Evolutionary conservation across 176 grass and related monocot species (phyloP).

Genomic region (Avena atlantica): DNA sequence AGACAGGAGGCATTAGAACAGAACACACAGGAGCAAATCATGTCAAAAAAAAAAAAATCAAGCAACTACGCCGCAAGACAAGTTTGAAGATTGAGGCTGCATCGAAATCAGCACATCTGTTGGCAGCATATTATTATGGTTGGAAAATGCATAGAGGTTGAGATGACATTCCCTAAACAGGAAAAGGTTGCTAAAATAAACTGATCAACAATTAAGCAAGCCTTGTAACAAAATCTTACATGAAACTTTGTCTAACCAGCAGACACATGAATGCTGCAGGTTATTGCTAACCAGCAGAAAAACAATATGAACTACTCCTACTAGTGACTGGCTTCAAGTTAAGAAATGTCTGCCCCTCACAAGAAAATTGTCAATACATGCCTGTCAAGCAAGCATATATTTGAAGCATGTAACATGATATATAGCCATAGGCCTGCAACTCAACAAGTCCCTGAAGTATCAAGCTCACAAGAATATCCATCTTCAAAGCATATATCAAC

Average conservation of each 20-base stretch:
- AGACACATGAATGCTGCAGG: not conserved
- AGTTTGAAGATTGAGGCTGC: not conserved
- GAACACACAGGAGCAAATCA: not conserved
- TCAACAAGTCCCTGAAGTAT: not conserved
- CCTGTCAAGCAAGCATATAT: slow-evolving; percentile 20
- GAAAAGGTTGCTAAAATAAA: not conserved
- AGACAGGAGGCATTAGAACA: slow-evolving; percentile 13
- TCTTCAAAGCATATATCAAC: slow-evolving; percentile 44
- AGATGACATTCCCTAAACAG: not conserved
- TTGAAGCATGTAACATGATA: slow-evolving; percentile 17
- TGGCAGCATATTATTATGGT: slow-evolving; percentile 4
- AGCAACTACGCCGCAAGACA: not conserved
- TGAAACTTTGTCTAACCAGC: not conserved
- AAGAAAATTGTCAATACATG: not conserved
- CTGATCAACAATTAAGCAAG: slow-evolving; percentile 19
- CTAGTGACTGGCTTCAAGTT: not conserved
- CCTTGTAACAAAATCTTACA: not conserved
- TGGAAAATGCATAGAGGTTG: slow-evolving; percentile 18
- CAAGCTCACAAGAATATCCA: slow-evolving; percentile 29
- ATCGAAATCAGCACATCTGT: slow-evolving; percentile 23
- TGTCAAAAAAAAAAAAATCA: no score
- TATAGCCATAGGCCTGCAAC: not conserved
- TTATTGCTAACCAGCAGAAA: not conserved
- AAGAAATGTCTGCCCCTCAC: not conserved
- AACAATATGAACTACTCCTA: not conserved